These are phyloP conservation scores for Babesia caballi DNA, from an alignment of 169 alveolate genomes.

Conservation along the genomic window DNA sequence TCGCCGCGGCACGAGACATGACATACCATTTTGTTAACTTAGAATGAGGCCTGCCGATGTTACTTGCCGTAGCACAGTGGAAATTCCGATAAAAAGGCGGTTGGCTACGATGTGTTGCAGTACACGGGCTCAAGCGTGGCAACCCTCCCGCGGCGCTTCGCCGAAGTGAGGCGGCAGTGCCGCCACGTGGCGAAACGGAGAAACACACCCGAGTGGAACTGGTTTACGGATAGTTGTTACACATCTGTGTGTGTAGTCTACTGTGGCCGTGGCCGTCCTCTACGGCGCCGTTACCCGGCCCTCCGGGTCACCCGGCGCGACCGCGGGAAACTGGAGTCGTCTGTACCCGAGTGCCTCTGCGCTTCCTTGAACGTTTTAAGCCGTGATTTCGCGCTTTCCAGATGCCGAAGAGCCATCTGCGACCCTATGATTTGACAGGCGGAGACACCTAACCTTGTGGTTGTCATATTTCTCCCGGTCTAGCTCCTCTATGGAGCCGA, in stretches of 20 bases:
- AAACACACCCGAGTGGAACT: no score
- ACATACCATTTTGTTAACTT: background rate
- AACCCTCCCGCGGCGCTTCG: background rate
- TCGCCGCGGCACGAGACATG: no score
- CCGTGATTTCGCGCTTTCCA: constrained; percentile 3
- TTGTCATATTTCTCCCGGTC: constrained; percentile 30
- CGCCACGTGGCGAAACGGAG: no score
- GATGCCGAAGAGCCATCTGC: constrained; percentile 9
- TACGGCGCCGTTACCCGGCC: no score
- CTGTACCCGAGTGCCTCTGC: background rate
- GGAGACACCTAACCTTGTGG: constrained; percentile 15
- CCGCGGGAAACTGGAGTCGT: no score
- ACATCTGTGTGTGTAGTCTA: no score
- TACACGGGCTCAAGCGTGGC: background rate
- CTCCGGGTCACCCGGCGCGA: background rate
- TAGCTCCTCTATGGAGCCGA: constrained; percentile 7
- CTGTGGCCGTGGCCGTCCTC: no score
- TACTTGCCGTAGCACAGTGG: no score
- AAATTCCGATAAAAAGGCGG: background rate
- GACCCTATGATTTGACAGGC: background rate
- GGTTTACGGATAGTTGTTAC: no score
- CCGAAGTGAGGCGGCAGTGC: constrained; percentile 15
- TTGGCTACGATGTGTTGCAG: background rate
- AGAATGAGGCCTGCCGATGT: no score
- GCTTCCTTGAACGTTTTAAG: background rate